Evolutionary conservation across 2,329 filamentous ascomycete species (phyloP), one percentile per base, ranked within the genome.

Genomic region (Pseudocercospora fijiensis): DNA sequence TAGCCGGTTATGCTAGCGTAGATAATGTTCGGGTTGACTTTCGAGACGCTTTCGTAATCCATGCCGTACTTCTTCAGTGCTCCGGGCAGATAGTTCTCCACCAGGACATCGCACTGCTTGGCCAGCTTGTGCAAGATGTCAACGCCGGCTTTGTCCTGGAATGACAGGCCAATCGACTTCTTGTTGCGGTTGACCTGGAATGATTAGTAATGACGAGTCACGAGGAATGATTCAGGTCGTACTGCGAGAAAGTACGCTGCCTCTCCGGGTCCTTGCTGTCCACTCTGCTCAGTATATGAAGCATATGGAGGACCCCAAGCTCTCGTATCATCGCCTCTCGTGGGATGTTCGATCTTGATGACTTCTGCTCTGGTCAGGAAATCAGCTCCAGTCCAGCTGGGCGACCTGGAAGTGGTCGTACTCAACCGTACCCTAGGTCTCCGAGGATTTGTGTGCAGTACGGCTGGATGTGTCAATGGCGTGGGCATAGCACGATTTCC

Each of bases 1-100:
- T 98, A 99, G 0, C 95, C 95, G 0, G 95, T 99, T 71, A 99
- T 96, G 70, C 92, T 96, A 13, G 94, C 92, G 75, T 99, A 99
- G 70, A 99, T 91, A 53, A 99, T 83, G 5, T 83, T 81, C 0
- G 94, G 93, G 74, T 98, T 98, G 75, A 97, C 88, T 69, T 87
- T 85, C 58, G 84, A 85, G 1, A 99, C 78, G 0, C 90, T 91
- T 26, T 89, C 87, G 72, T 92, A 99, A 79, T 97, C 94, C 82
- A 99, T 88, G 22, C 84, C 82, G 76, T 99, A 99, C 79, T 96
- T 98, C 75, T 90, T 90, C 13, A 99, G 81, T 0, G 90, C 88
- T 0, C 91, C 92, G 0, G 95, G 95, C 0, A 99, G 86, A 76
- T 98, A 99, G 75, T 99, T 99, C 76, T 99, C 95, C 0, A 99